Percentiles rank a stretch among this genome's conserved stretches.
phyloP scores from a whole-genome alignment of 345 rosid genomes.

The Brassica nigra region DNA sequence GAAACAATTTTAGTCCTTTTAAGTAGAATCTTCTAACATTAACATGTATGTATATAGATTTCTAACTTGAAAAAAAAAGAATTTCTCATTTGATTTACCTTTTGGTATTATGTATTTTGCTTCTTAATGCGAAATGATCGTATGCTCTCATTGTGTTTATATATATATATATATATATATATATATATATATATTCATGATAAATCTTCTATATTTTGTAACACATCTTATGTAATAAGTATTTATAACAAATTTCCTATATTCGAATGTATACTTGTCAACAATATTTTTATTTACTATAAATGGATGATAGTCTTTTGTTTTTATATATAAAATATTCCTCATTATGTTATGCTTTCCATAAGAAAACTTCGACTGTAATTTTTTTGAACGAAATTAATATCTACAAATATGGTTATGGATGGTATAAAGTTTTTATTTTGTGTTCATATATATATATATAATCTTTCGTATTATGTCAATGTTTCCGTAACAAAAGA shows the following conservation, averaged over 20 bases:
- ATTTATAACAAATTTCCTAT: not conserved
- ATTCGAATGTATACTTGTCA: not conserved
- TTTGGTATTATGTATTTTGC: not conserved
- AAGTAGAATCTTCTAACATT: not conserved
- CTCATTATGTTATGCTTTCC: too few species aligned
- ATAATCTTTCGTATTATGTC: too few species aligned
- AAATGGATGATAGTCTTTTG: too few species aligned
- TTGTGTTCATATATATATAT: too few species aligned
- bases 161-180: too few species aligned
- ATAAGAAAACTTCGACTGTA: too few species aligned
- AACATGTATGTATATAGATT: too few species aligned
- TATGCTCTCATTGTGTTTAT: not conserved
- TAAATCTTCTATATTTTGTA: not conserved
- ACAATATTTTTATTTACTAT: not conserved
- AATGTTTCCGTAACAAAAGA: too few species aligned
- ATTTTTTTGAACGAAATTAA: too few species aligned
- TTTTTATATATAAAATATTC: too few species aligned
- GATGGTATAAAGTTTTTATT: too few species aligned
- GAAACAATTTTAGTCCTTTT: not conserved
- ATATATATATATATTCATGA: not conserved
- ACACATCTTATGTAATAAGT: not conserved
- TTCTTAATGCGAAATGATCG: not conserved
- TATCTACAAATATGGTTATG: too few species aligned
- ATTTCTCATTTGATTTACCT: not conserved
- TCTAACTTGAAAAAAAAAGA: not conserved